Evolutionary conservation across 1,139 yeast species (phyloP).

Genomic region (Groenewaldozyma sp.): DNA sequence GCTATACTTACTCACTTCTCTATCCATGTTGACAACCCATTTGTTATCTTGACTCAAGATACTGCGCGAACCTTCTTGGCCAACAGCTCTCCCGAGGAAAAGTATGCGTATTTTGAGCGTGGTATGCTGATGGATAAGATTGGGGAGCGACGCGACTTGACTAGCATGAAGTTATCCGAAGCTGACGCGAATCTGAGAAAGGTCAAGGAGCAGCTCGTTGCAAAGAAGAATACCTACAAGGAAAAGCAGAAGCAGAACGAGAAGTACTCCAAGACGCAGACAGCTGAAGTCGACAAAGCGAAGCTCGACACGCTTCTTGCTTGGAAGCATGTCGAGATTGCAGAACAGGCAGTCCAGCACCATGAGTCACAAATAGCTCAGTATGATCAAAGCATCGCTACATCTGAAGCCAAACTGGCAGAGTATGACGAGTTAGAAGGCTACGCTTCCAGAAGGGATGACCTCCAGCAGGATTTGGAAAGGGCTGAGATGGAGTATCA

Average conservation of each 20-base stretch:
- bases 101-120: constrained; percentile 67
- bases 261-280: background rate
- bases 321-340: constrained; percentile 3
- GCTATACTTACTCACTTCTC: constrained; percentile 61
- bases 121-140: constrained; percentile 59
- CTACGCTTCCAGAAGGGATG: background rate
- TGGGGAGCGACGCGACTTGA: constrained; percentile 22
- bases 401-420: constrained; percentile 6
- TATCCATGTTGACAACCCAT: constrained; percentile 81
- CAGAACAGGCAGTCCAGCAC: background rate
- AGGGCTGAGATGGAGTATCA: constrained; percentile 4
- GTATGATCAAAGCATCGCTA: constrained; percentile 6
- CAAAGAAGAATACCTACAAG: constrained; percentile 9
- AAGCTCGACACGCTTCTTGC: background rate
- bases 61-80: constrained; percentile 78
- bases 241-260: constrained; percentile 5
- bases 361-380: constrained; percentile 5
- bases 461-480: background rate
- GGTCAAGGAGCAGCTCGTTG: background rate
- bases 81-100: constrained; percentile 40
- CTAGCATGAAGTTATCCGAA: constrained; percentile 14
- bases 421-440: constrained; percentile 1
- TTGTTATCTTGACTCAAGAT: constrained; percentile 90
- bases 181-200: constrained; percentile 2
- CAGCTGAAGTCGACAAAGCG: background rate